These are phyloP conservation scores for Aspergillus spinulosporus DNA, from an alignment of 2,329 filamentous ascomycete genomes.

Conservation along the genomic window DNA sequence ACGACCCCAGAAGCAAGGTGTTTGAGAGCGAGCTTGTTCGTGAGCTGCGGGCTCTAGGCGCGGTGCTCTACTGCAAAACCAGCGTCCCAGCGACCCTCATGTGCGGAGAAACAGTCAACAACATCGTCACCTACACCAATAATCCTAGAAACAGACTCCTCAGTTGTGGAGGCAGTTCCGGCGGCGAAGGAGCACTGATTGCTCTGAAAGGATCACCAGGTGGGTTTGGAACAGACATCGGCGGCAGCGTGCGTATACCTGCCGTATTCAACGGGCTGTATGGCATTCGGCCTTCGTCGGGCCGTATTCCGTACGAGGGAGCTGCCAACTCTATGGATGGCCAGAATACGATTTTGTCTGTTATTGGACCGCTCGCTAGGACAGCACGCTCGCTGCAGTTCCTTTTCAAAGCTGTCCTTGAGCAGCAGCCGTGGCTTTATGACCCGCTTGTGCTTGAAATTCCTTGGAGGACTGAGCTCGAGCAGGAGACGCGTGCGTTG, in stretches of 20 bases:
- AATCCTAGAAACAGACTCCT: conserved; percentile 60
- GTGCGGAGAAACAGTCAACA: conserved; percentile 62
- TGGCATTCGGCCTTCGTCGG: conserved; percentile 56
- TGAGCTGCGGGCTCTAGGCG: conserved; percentile 55
- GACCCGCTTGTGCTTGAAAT: conserved; percentile 67
- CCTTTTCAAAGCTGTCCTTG: conserved; percentile 58
- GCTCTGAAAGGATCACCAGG: conserved; percentile 54
- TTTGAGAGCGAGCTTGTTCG: conserved; percentile 61
- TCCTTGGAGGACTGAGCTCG: conserved; percentile 60
- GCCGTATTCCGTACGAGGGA: conserved; percentile 57
- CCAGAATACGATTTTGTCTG: conserved; percentile 62
- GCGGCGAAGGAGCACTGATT: conserved; percentile 60
- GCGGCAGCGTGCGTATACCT: conserved; percentile 60
- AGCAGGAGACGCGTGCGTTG: conserved; percentile 38
- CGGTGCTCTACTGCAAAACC: conserved; percentile 58
- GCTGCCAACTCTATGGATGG: conserved; percentile 66
- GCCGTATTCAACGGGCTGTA: conserved; percentile 61
- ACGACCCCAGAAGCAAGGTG: conserved; percentile 50
- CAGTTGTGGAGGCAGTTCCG: conserved; percentile 58
- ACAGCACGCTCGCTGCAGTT: conserved; percentile 57
- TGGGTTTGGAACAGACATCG: conserved; percentile 61
- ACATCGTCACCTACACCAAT: conserved; percentile 59
- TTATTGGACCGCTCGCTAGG: conserved; percentile 63
- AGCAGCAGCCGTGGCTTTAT: conserved; percentile 62
- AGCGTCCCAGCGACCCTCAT: conserved; percentile 58